These are phyloP conservation scores for Myxozyma kluyveri DNA, from an alignment of 805 yeast species.

Conservation along the genomic window DNA sequence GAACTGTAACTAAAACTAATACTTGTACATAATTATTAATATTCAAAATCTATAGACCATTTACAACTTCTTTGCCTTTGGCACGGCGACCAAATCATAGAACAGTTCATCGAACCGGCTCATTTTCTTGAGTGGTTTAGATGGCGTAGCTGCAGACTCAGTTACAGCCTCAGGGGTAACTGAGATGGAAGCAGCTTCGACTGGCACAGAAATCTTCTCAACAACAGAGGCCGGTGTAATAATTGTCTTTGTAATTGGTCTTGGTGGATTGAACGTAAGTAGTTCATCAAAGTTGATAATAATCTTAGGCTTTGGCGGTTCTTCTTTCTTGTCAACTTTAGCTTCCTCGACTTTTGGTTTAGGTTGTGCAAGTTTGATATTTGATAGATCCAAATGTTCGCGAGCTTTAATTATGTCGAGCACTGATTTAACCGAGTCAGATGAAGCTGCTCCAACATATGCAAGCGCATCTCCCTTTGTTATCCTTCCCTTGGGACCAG, in stretches of 20 bases:
- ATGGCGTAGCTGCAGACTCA: constrained; percentile 5
- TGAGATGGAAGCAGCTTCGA: constrained; percentile 5
- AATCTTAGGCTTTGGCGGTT: constrained; percentile 24
- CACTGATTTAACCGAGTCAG: constrained; percentile 52
- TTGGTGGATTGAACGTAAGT: constrained; percentile 26
- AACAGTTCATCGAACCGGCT: constrained; percentile 23
- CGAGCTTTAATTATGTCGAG: constrained; percentile 55
- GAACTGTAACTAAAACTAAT: no score
- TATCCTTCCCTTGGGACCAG: constrained; percentile 86
- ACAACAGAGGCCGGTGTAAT: constrained; percentile 22
- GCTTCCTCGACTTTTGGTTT: constrained; percentile 36
- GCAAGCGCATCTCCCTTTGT: constrained; percentile 91
- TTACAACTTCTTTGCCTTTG: constrained; percentile 31
- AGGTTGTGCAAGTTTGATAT: constrained; percentile 44
- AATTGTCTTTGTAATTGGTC: constrained; percentile 20
- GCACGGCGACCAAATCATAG: constrained; percentile 38
- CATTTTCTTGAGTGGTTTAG: constrained; percentile 5
- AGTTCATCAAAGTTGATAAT: constrained; percentile 25
- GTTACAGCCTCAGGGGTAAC: constrained; percentile 2
- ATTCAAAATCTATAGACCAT: no score
- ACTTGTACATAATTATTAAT: no score
- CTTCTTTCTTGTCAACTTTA: constrained; percentile 23
- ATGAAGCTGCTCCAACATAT: constrained; percentile 67
- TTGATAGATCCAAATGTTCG: constrained; percentile 68
- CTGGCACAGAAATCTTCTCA: constrained; percentile 15